Percentiles rank a stretch among this genome's conserved stretches.
phyloP scores from a whole-genome alignment of 192 early-diverging fungal species.

The Gorgonomyces haynaldii region DNA sequence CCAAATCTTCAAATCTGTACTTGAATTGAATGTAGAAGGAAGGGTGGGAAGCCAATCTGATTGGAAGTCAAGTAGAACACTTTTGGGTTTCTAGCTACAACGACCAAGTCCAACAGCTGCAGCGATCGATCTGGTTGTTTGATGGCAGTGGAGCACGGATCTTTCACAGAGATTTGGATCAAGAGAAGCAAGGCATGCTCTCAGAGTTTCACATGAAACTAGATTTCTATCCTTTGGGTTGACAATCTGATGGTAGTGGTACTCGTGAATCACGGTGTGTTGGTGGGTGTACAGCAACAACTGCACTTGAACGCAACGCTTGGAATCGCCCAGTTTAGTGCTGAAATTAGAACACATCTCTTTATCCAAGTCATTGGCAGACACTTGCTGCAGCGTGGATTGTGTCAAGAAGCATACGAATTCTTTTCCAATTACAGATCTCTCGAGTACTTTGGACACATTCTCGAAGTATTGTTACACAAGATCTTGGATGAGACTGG shows the following conservation, averaged over 20 bases:
- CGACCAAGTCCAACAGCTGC: slow-evolving; percentile 37
- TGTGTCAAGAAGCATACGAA: slow-evolving; percentile 47
- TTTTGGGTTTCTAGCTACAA: slow-evolving; percentile 52
- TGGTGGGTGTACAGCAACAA: slow-evolving; percentile 64
- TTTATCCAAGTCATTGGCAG: slow-evolving; percentile 62
- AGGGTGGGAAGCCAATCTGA: slow-evolving; percentile 36
- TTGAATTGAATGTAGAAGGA: slow-evolving; percentile 12
- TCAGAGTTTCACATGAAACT: slow-evolving; percentile 27
- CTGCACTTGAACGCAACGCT: slow-evolving; percentile 41
- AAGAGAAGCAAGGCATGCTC: slow-evolving; percentile 7
- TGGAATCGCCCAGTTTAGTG: slow-evolving; percentile 16
- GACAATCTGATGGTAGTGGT: slow-evolving; percentile 40
- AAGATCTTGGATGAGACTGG: slow-evolving; percentile 72
- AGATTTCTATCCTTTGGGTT: slow-evolving; percentile 73
- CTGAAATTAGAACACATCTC: slow-evolving; percentile 50
- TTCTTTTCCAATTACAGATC: slow-evolving; percentile 62
- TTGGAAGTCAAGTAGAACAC: slow-evolving; percentile 57
- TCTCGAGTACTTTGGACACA: slow-evolving; percentile 80
- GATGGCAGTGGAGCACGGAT: slow-evolving; percentile 56
- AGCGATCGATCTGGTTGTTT: slow-evolving; percentile 59
- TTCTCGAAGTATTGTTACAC: slow-evolving; percentile 85
- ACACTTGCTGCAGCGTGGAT: slow-evolving; percentile 40
- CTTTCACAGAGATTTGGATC: too few species aligned
- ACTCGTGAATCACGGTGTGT: slow-evolving; percentile 54
- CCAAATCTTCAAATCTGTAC: slow-evolving; percentile 45